Evolutionary conservation across 2,329 filamentous ascomycete species (phyloP), one percentile per base, ranked within the genome.

Genomic region (Verruconis gallopava): DNA sequence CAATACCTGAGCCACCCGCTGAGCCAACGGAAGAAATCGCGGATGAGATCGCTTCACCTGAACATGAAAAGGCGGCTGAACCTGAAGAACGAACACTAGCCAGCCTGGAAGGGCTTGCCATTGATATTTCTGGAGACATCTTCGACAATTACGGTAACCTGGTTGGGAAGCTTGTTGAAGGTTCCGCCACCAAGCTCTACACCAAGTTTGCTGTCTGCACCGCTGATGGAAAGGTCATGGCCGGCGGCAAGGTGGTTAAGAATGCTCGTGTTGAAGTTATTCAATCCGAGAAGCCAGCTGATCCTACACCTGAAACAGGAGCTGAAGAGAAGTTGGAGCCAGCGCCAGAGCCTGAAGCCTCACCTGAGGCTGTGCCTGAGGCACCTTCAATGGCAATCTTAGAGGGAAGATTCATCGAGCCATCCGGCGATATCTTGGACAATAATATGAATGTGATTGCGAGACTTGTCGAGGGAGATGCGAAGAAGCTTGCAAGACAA

Each of bases 381-480:
- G 69, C 42, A 68, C 70, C 48, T 55, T 69, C 38, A 66, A 70
- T 53, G 69, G 69, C 61, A 67, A 83, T 30, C 11, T 5, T 37
- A 17, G 21, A 43, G 21, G 41, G 36, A 4, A 21, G 35, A 37
- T 28, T 15, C 21, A 38, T 37, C 20, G 41, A 37, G 13, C 37
- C 19, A 13, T 4, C 91, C 48, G 85, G 85, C 28, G 84, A 91
- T 44, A 77, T 91, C 22, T 68, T 82, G 43, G 85, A 91, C 65
- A 77, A 77, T 57, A 85, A 84, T 54, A 75, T 72, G 45, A 75
- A 73, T 45, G 65, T 71, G 20, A 12, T 38, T 38, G 41, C 15
- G 11, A 18, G 13, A 15, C 35, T 37, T 13, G 35, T 18, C 18
- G 34, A 38, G 11, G 41, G 36, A 14, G 20, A 30, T 18, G n/a